Base-by-base conservation (phyloP, 352 stramenopile species). In the Globisporangium barbulae region DNA sequence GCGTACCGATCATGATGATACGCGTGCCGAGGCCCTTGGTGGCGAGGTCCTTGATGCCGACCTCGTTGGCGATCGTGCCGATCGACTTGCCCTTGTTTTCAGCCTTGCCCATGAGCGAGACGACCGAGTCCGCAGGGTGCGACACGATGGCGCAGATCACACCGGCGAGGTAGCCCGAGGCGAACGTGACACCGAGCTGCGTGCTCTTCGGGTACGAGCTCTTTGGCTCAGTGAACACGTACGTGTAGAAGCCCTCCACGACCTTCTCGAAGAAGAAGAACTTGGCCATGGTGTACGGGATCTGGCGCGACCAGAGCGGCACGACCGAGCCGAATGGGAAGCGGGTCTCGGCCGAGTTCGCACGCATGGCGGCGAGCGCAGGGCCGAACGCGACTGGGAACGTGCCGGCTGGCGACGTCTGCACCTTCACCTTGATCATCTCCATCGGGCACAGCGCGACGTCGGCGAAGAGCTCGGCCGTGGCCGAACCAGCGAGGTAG, bases 281-380 rank as follows among this genome's bases (percentile, higher is more conserved):
- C 85, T 99, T 99, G 60, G 97, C 94, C 96, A 99, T 99, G 60
- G 98, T 99, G 95, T 99, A 99, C 65, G 98, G 98, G 73, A 98
- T 97, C 79, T 97, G 94, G 48, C 93, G 88, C 53, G 86, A 95
- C 86, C 86, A 95, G 65, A 95, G 75, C 10, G 93, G 93, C 53
- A 96, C 87, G 1, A 98, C 74, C 62, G 87, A 96, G 60, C 92
- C 92, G 73, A 97, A 98, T 13, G 91, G 91, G 77, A 97, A 98
- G 52, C 91, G 86, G 55, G 79, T 94, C 65, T 94, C 88, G 31
- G 79, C 92, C 25, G 90, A 81, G 81, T 93, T 93, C 42, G 81
- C 85, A 57, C 86, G 87, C 89, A 98, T 98, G 60, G 89, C 79
- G 28, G 81, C 81, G 28, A 98, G 69, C 58, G 93, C 93, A 53